A percentile compares a stretch with the other conserved stretches of the same genome.
phyloP scores from a whole-genome alignment of 305 asterid genomes.

The Solanum hybrid region DNA sequence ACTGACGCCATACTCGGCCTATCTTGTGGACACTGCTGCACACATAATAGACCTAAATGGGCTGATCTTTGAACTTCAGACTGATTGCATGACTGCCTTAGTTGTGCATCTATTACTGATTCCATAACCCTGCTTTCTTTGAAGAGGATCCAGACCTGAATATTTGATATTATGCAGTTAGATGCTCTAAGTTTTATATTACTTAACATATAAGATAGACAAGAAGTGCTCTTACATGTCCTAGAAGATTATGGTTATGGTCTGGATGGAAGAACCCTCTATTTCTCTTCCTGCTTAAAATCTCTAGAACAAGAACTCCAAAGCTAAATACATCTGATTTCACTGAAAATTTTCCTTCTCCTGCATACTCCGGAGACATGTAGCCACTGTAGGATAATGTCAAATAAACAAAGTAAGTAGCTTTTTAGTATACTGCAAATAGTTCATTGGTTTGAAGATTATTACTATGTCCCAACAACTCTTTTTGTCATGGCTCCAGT shows the following conservation, averaged over 20 bases:
- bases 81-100: neutral
- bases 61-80: neutral
- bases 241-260: constrained; percentile 8
- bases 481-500: constrained; percentile 1
- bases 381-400: constrained; percentile 12
- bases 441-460: neutral
- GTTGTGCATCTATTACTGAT: neutral
- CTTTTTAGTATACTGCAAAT: neutral
- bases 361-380: constrained; percentile 19
- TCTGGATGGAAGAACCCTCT: constrained; percentile 4
- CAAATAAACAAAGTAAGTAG: neutral
- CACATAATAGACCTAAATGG: neutral
- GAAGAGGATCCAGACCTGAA: constrained; percentile 16
- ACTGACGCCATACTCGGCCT: constrained; percentile 7
- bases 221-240: constrained; percentile 1
- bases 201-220: neutral
- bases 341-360: constrained; percentile 10
- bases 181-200: neutral
- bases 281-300: constrained; percentile 14
- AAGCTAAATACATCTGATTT: constrained; percentile 21
- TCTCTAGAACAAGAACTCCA: constrained; percentile 12
- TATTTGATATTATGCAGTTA: neutral
- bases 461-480: constrained; percentile 22
- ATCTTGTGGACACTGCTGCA: neutral
- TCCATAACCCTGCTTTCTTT: neutral